A percentile compares a stretch with the other conserved stretches of the same genome.
Evolutionary conservation across 148 eudicot species (phyloP).

Genomic region (Rhododendron griersonianum): DNA sequence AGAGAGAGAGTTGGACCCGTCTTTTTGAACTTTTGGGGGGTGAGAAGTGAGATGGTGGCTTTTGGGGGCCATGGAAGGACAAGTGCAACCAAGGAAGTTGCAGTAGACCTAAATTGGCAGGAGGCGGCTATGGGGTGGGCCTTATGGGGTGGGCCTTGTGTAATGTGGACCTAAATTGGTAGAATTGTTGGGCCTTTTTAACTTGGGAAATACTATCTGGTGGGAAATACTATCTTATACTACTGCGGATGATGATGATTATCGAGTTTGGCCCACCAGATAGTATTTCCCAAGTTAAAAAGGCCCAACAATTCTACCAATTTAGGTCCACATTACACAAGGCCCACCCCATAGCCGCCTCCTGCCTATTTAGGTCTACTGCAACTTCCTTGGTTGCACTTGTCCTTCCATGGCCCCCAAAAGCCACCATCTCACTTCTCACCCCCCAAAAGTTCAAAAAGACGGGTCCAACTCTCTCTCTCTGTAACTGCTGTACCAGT

Average conservation of each 20-base stretch:
- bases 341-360: not conserved
- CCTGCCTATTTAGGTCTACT: not conserved
- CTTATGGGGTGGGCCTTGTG: not conserved
- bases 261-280: not conserved
- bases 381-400: not conserved
- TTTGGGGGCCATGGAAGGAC: conserved; percentile 27
- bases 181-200: too few species aligned
- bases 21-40: conserved; percentile 12
- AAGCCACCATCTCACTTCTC: conserved; percentile 24
- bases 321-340: not conserved
- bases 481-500: too few species aligned
- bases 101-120: not conserved
- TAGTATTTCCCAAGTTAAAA: too few species aligned
- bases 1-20: not conserved
- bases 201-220: too few species aligned
- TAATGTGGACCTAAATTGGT: not conserved
- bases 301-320: too few species aligned
- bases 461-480: not conserved
- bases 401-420: conserved; percentile 25
- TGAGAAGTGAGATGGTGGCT: conserved; percentile 31
- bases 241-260: too few species aligned
- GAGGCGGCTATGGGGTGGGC: not conserved
- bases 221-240: not conserved
- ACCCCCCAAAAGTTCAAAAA: conserved; percentile 13
- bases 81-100: not conserved